These are phyloP conservation scores for Arabidopsis arenosa DNA, from an alignment of 345 rosid species.

Conservation along the genomic window DNA sequence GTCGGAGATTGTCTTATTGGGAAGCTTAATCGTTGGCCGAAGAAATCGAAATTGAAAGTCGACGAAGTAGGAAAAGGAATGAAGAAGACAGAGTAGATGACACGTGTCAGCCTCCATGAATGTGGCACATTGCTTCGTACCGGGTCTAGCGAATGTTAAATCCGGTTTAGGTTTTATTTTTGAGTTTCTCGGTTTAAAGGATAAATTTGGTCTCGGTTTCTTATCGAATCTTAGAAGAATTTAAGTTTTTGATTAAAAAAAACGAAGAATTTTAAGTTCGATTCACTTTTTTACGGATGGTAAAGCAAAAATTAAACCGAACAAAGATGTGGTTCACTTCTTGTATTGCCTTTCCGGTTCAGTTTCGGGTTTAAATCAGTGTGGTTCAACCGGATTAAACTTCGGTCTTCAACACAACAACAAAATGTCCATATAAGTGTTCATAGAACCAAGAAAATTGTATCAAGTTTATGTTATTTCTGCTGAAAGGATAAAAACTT, in stretches of 20 bases:
- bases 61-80: background rate
- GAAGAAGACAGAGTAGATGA: constrained; percentile 3
- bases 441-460: too few species aligned
- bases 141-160: background rate
- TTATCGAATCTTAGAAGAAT: too few species aligned
- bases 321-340: background rate
- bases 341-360: background rate
- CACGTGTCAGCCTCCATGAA: constrained; percentile 25
- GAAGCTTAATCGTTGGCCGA: constrained; percentile 28
- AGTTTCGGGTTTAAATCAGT: background rate
- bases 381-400: background rate
- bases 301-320: background rate
- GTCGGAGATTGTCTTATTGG: constrained; percentile 8
- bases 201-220: too few species aligned
- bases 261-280: too few species aligned
- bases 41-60: background rate
- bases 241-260: too few species aligned
- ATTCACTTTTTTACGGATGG: background rate
- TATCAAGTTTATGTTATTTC: background rate
- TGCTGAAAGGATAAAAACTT: background rate
- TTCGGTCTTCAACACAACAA: background rate
- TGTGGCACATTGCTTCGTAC: constrained; percentile 12
- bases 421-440: background rate
- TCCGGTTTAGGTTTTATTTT: constrained; percentile 12
- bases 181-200: constrained; percentile 16